Evolutionary conservation across 495 filamentous ascomycete species (phyloP).

Genomic region (Xylaria longipes): DNA sequence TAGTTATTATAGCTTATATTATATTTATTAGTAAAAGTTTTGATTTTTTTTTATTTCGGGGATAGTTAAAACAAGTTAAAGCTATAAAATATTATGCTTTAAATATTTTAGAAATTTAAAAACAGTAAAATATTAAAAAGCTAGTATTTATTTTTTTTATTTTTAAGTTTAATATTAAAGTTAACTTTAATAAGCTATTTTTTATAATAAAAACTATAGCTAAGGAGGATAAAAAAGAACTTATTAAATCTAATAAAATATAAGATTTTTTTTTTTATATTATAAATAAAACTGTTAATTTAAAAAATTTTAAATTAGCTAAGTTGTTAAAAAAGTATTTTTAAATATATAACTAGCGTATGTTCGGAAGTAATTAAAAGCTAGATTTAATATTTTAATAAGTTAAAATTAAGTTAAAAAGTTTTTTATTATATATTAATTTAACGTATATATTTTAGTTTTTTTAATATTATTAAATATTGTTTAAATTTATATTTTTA

Average conservation of each 20-base stretch:
- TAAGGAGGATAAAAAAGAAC: neutral
- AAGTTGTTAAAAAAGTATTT: neutral
- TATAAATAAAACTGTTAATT: neutral
- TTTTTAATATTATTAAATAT: too few species aligned
- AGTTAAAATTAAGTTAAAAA: neutral
- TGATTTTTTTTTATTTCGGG: constrained; percentile 2
- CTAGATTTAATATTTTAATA: neutral
- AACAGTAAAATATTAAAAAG: neutral
- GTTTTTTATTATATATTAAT: neutral
- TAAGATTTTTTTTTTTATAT: constrained; percentile 1
- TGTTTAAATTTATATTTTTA: too few species aligned
- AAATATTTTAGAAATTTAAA: neutral
- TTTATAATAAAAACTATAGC: neutral
- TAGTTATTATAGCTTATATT: neutral
- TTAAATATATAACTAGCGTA: neutral
- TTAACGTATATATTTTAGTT: too few species aligned
- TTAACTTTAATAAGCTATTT: neutral
- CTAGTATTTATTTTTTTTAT: neutral
- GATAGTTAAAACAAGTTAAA: constrained; percentile 7
- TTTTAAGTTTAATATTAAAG: neutral
- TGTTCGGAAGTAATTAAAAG: neutral
- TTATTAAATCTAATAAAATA: neutral
- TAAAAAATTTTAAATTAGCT: neutral
- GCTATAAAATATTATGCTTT: constrained; percentile 5
- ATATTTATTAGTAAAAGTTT: neutral